Conservation (phyloP, 2,329 filamentous ascomycete species). For the Aspergillus novoparasiticus region DNA sequence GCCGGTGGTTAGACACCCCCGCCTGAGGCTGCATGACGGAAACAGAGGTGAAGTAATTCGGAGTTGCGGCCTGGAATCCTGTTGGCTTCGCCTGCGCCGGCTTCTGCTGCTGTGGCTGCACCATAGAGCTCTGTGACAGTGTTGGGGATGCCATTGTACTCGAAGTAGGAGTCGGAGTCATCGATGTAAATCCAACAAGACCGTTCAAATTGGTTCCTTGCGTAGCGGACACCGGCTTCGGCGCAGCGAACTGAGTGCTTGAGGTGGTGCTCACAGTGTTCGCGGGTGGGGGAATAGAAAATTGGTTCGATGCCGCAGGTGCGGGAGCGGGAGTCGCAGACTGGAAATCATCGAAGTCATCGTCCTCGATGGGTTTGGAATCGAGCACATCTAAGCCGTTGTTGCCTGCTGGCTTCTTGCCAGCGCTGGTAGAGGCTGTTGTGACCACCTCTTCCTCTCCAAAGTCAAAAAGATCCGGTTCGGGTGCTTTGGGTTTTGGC, state of each 20-base stretch:
- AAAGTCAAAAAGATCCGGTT: slow-evolving; percentile 89
- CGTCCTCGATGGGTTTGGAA: slow-evolving; percentile 63
- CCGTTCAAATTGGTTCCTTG: slow-evolving; percentile 79
- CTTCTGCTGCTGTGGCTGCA: slow-evolving; percentile 42
- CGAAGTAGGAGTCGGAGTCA: slow-evolving; percentile 68
- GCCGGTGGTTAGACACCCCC: slow-evolving; percentile 29
- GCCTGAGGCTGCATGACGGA: slow-evolving; percentile 37
- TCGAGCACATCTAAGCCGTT: slow-evolving; percentile 53
- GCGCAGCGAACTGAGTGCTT: slow-evolving; percentile 73
- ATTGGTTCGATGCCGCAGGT: slow-evolving; percentile 38
- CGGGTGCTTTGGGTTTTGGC: slow-evolving; percentile 75
- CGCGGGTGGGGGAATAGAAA: slow-evolving; percentile 48
- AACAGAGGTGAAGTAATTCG: slow-evolving; percentile 95
- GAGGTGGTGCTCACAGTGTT: slow-evolving; percentile 51
- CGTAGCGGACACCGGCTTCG: slow-evolving; percentile 80
- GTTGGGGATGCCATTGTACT: slow-evolving; percentile 61
- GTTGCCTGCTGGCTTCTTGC: slow-evolving; percentile 48
- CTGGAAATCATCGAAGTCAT: slow-evolving; percentile 95
- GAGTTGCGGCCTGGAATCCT: slow-evolving; percentile 74
- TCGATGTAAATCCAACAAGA: slow-evolving; percentile 77
- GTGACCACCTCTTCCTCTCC: slow-evolving; percentile 69
- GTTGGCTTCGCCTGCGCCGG: slow-evolving; percentile 56
- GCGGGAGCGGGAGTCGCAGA: slow-evolving; percentile 67
- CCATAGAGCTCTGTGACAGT: slow-evolving; percentile 48
- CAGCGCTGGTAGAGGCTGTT: slow-evolving; percentile 44